Evolutionary conservation across 306 rosid genomes (phyloP), one percentile per base, ranked within the genome.

Genomic region (Casuarina cunninghamiana): DNA sequence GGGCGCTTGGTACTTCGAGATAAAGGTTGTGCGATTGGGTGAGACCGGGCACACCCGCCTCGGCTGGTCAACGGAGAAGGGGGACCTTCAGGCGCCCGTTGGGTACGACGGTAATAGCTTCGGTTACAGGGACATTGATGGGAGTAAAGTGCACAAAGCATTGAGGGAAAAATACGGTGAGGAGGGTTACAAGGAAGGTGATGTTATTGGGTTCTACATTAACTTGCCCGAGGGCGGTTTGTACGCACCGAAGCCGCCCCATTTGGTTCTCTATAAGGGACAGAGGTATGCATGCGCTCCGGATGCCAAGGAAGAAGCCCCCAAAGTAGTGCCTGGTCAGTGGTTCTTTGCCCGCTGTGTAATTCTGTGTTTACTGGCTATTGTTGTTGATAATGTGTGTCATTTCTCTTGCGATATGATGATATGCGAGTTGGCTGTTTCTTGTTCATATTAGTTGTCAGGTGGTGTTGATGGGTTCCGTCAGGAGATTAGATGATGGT

Each of bases 51-150:
- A 95, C 75, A 95, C 99, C 0, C 87, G 99, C 10, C 90, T 95
- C 5, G 97, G 97, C 0, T 95, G 97, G 97, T 88, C 94, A 6
- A 95, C 87, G 16, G 97, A 93, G 75, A 93, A 91, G 78, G 99
- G 97, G 58, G 97, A 95, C 88, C 83, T 95, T 81, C 99, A 95
- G 86, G 99, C 97, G 0, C 99, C 97, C 0, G 97, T 95, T 63
- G 99, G 97, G 54, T 95, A 93, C 42, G 97, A 95, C 67, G 94
- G 87, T 79, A 95, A 91, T 15, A 91, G 99, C 45, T 93, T 88
- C 13, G 97, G 96, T 55, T 95, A 93, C 53, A 84, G 97, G 83
- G 99, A 95, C 66, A 86, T 91, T 84, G 99, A 95, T 88, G 99
- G 97, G 75, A 93, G 94, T 81, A 95, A 93, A 86, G 88, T 95